phyloP scores from a whole-genome alignment of 2,329 filamentous ascomycete species.

The Paraphoma sp. region DNA sequence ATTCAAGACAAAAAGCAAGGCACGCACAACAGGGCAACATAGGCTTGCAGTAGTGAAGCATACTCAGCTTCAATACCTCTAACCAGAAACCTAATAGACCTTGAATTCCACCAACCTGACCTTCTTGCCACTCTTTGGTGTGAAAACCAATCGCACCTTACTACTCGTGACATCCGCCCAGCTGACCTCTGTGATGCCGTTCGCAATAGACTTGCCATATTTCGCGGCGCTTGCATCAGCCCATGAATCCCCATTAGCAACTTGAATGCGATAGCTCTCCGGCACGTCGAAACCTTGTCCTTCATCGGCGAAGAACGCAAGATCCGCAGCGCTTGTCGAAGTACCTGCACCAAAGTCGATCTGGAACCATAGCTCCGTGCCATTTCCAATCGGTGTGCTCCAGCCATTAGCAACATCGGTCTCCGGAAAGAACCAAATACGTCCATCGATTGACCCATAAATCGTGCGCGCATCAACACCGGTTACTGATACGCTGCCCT shows the following conservation, averaged over 20 bases:
- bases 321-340: conserved; percentile 38
- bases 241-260: conserved; percentile 33
- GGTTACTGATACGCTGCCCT: conserved; percentile 38
- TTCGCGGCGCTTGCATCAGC: conserved; percentile 29
- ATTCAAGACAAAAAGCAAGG: too few relatives aligned
- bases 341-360: conserved; percentile 46
- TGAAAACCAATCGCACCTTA: conserved; percentile 42
- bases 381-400: conserved; percentile 39
- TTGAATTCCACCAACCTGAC: conserved; percentile 50
- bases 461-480: conserved; percentile 30
- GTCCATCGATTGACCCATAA: conserved; percentile 49
- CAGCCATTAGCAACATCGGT: conserved; percentile 49
- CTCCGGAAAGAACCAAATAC: conserved; percentile 49
- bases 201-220: conserved; percentile 37
- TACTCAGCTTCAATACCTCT: neutral
- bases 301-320: conserved; percentile 46
- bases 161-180: conserved; percentile 35
- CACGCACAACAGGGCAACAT: too few relatives aligned
- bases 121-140: conserved; percentile 37
- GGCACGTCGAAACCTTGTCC: conserved; percentile 39
- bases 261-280: conserved; percentile 37
- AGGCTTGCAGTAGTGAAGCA: too few relatives aligned
- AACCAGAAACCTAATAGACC: conserved; percentile 28
- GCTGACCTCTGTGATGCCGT: conserved; percentile 45
- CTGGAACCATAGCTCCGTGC: conserved; percentile 44